phyloP scores from a whole-genome alignment of 345 rosid genomes.

The Adansonia digitata region DNA sequence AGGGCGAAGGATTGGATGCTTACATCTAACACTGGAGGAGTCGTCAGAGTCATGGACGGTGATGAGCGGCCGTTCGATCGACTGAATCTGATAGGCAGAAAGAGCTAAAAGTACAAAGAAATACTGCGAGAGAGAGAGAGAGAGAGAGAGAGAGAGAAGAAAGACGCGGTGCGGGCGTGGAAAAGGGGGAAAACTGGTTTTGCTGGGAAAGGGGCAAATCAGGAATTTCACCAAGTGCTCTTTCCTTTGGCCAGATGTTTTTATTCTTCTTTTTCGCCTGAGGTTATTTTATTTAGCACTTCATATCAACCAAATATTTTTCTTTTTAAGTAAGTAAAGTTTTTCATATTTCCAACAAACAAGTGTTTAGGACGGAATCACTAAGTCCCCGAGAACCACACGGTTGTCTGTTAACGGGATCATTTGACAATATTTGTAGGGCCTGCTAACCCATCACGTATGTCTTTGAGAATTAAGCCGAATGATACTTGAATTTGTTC shows the following conservation, averaged over 20 bases:
- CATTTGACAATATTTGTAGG: too few relatives aligned
- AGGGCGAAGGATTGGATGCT: conserved; percentile 18
- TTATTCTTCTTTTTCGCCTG: not conserved
- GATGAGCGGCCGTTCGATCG: conserved; percentile 35
- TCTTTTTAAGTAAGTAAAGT: too few relatives aligned
- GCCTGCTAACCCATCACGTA: too few relatives aligned
- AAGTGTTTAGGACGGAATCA: too few relatives aligned
- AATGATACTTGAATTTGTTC: too few relatives aligned
- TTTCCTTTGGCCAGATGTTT: not conserved
- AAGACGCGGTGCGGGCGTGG: not conserved
- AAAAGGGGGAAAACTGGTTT: not conserved
- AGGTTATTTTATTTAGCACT: too few relatives aligned
- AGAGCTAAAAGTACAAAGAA: not conserved
- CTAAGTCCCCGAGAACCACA: too few relatives aligned
- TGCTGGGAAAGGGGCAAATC: not conserved
- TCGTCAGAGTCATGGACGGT: conserved; percentile 68
- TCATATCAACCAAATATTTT: too few relatives aligned
- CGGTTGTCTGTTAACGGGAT: too few relatives aligned
- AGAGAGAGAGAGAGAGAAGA: too few relatives aligned
- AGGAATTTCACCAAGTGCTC: not conserved
- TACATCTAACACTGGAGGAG: conserved; percentile 81
- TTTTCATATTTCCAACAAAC: too few relatives aligned
- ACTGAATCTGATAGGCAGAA: conserved; percentile 6
- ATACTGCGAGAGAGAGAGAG: not conserved
- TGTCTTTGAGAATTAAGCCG: too few relatives aligned